Base-by-base conservation (phyloP, 73 alveolate genomes). In the Tetrahymena malaccensis region DNA sequence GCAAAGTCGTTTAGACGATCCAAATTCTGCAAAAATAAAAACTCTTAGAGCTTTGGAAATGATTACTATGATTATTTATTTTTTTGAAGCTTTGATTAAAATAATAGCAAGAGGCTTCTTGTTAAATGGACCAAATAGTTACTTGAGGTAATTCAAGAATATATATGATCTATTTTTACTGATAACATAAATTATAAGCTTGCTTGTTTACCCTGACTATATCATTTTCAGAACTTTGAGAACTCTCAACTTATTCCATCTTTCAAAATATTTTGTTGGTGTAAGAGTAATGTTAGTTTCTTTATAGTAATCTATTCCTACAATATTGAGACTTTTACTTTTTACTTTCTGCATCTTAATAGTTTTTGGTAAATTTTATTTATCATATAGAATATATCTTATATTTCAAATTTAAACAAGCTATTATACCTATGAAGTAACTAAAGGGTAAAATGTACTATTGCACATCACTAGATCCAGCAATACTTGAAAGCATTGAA, bases 201-300 rank as follows among this genome's bases (percentile, higher is more conserved):
- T 94, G 85, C 37, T 94, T n/a, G 58, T 94, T 33, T 84, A 83
- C 9, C 95, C 96, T 0, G 93, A 94, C 33, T 19, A 93, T 10
- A 85, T 95, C 8, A 94, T 94, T 35, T 93, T 98, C 35, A 94
- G 96, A 83, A 97, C 98, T 6, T 95, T 97, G 56, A 96, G 99
- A 97, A 98, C 99, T 25, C 93, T 98, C 37, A 94, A 98, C 94
- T 98, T 98, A 0, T 94, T 98, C 17, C 50, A 99, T 34, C 98
- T 98, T 10, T 97, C 98, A 11, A 55, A 99, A 84, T 94, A 97
- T 97, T 98, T 97, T 94, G 98, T 97, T 85, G 97, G 98, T 27
- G 93, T 98, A 96, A 98, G 96, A 96, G 96, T 94, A 16, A 95
- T 94, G n/a, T 57, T 98, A 40, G 94, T 93, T 43, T 96, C 99